Conservation (phyloP, 1,284 basidiomycete species). For the Taiwanofungus camphoratus region DNA sequence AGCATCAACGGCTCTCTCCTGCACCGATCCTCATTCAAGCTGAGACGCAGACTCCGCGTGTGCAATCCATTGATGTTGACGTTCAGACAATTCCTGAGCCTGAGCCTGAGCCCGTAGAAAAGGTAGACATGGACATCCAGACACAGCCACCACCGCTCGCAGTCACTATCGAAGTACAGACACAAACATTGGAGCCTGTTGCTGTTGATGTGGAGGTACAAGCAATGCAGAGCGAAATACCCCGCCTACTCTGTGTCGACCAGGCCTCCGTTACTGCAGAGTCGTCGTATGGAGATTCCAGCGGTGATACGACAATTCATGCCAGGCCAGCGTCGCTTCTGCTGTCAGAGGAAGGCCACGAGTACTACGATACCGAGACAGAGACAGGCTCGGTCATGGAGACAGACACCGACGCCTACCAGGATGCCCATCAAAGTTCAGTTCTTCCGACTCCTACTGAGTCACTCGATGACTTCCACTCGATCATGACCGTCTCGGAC, state of each 20-base stretch:
- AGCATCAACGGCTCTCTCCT: slow-evolving; percentile 7
- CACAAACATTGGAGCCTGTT: slow-evolving; percentile 7
- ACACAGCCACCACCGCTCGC: slow-evolving; percentile 9
- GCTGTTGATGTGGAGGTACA: slow-evolving; percentile 11
- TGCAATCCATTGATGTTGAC: slow-evolving; percentile 20
- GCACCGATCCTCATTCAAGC: slow-evolving; percentile 25
- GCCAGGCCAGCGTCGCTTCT: slow-evolving; percentile 30
- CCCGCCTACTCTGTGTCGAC: slow-evolving; percentile 3
- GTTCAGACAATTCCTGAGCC: slow-evolving; percentile 25
- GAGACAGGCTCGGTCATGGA: slow-evolving; percentile 62
- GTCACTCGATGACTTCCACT: slow-evolving; percentile 67
- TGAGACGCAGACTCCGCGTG: slow-evolving; percentile 35
- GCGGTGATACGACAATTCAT: slow-evolving; percentile 45
- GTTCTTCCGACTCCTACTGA: slow-evolving; percentile 53
- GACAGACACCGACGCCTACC: slow-evolving; percentile 72
- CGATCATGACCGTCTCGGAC: slow-evolving; percentile 66
- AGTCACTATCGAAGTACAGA: slow-evolving; percentile 10
- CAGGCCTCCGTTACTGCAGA: not conserved
- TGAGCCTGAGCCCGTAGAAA: slow-evolving; percentile 10
- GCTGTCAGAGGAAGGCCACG: slow-evolving; percentile 33
- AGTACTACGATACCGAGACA: slow-evolving; percentile 55
- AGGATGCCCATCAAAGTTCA: slow-evolving; percentile 76
- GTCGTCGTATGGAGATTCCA: slow-evolving; percentile 28
- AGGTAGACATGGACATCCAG: slow-evolving; percentile 30
- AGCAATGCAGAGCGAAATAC: slow-evolving; percentile 5